Evolutionary conservation across 2,329 filamentous ascomycete species (phyloP).

Genomic region (Amphichorda felina): DNA sequence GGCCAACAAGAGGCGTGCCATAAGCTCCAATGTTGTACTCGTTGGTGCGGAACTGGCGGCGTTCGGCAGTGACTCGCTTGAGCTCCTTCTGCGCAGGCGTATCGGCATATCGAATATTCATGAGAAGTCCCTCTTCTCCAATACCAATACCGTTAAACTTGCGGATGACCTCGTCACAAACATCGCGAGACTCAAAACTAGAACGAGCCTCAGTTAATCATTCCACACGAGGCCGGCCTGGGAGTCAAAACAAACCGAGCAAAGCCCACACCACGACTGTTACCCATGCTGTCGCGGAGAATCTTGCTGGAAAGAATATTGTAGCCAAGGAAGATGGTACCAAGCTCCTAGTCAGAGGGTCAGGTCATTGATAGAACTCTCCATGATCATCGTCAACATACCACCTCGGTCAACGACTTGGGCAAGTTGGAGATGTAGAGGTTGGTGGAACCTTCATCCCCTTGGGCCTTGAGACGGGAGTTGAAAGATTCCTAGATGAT

Average conservation of each 20-base stretch:
- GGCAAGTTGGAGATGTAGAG: slow-evolving; percentile 97
- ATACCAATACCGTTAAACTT: slow-evolving; percentile 72
- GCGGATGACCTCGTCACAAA: slow-evolving; percentile 81
- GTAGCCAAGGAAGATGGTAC: slow-evolving; percentile 66
- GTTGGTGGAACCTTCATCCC: slow-evolving; percentile 83
- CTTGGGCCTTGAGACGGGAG: slow-evolving; percentile 90
- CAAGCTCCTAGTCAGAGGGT: slow-evolving; percentile 46
- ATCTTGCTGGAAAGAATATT: slow-evolving; percentile 91
- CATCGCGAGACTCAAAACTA: slow-evolving; percentile 80
- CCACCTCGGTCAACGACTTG: slow-evolving; percentile 81
- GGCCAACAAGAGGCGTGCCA: slow-evolving; percentile 47
- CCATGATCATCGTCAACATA: slow-evolving; percentile 42
- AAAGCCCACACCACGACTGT: slow-evolving; percentile 94
- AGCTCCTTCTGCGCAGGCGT: slow-evolving; percentile 94
- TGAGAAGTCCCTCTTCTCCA: slow-evolving; percentile 67
- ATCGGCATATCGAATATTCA: slow-evolving; percentile 94
- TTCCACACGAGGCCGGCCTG: too few relatives aligned
- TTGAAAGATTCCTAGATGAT: slow-evolving; percentile 80
- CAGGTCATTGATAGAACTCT: too few relatives aligned
- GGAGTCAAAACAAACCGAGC: slow-evolving; percentile 55
- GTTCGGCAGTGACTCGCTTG: slow-evolving; percentile 91
- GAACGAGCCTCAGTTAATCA: not conserved
- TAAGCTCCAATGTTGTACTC: slow-evolving; percentile 78
- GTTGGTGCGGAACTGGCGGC: slow-evolving; percentile 88
- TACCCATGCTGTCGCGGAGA: slow-evolving; percentile 79